Base-by-base conservation (phyloP, 2,329 filamentous ascomycete species). In the Colletotrichum sp. region DNA sequence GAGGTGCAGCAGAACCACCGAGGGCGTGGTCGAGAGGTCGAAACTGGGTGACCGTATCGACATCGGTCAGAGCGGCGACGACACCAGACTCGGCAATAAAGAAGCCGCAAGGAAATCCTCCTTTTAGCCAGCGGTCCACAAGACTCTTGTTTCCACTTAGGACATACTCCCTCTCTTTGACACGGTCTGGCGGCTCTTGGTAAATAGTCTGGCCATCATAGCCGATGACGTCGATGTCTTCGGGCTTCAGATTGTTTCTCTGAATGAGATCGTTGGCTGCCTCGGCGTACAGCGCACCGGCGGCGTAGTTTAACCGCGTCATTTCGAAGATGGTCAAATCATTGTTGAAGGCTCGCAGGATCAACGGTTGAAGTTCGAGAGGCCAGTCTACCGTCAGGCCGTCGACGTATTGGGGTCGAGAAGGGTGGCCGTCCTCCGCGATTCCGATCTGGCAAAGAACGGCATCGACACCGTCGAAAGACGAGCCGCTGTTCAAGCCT, bases 131-230 rank as follows among this genome's bases (percentile, higher is more conserved):
- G 22, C 67, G 68, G 39, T 82, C 80, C 6, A 80, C 78, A 15
- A 83, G 77, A 59, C 78, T 80, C 34, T 74, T 77, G 75, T 74
- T 81, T 27, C 78, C 77, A 44, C 78, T 80, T 52, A 65, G 61
- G 13, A 78, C 29, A 55, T 78, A 80, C 16, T 72, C 77, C 9
- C 74, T 75, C 67, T 80, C 78, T 52, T 77, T 78, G 7, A 64
- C 71, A 11, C 79, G 75, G 61, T 83, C 79, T 12, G 80, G 76
- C 8, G 81, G 81, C 66, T 83, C 81, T 64, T 83, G 81, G 75
- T 83, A 82, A 49, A 83, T 79, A 16, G 81, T 83, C 76, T 82
- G 81, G 32, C 81, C 81, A 34, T 82, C 81, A 49, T 82, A 82
- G 2, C 81, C 81, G 27, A 82, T 77, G 19, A 83, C 81, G 30